These are phyloP conservation scores for Casaregolazyma lundiana DNA, from an alignment of 1,139 yeast species.

Conservation along the genomic window DNA sequence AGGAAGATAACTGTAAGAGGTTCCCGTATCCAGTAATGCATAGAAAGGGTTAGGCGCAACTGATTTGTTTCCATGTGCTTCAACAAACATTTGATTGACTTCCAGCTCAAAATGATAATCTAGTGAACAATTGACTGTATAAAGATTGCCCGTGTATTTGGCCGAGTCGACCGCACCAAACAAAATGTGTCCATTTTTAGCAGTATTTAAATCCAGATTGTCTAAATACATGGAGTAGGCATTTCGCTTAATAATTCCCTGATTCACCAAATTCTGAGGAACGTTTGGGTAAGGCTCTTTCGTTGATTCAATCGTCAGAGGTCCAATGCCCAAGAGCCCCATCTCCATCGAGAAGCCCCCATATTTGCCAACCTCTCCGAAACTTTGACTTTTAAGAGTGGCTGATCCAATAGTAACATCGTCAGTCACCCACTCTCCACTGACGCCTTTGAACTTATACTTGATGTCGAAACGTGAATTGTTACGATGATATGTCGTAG, in stretches of 20 bases:
- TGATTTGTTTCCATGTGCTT: slow-evolving; percentile 23
- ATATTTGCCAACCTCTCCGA: too few relatives aligned
- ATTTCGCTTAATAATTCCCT: slow-evolving; percentile 37
- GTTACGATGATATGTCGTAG: slow-evolving; percentile 20
- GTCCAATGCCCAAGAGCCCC: too few relatives aligned
- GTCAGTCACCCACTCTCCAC: slow-evolving; percentile 49
- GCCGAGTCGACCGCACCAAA: slow-evolving; percentile 58
- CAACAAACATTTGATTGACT: slow-evolving; percentile 15
- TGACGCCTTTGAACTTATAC: slow-evolving; percentile 27
- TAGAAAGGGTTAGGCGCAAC: slow-evolving; percentile 21
- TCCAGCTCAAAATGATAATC: slow-evolving; percentile 11
- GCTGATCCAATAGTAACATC: slow-evolving; percentile 36
- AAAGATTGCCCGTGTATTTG: slow-evolving; percentile 45
- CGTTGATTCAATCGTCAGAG: too few relatives aligned
- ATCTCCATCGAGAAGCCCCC: too few relatives aligned
- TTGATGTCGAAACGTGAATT: slow-evolving; percentile 21
- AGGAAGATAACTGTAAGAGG: slow-evolving; percentile 55
- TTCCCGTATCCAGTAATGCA: slow-evolving; percentile 62
- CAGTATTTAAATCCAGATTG: too few relatives aligned
- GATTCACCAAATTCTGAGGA: too few relatives aligned
- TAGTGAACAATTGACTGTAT: slow-evolving; percentile 26
- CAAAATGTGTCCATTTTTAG: slow-evolving; percentile 45
- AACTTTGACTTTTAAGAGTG: slow-evolving; percentile 18
- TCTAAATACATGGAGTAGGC: too few relatives aligned
- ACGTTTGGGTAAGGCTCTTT: too few relatives aligned